These are phyloP conservation scores for Ephemerocybe angulata DNA, from an alignment of 768 basidiomycete genomes.

Conservation along the genomic window DNA sequence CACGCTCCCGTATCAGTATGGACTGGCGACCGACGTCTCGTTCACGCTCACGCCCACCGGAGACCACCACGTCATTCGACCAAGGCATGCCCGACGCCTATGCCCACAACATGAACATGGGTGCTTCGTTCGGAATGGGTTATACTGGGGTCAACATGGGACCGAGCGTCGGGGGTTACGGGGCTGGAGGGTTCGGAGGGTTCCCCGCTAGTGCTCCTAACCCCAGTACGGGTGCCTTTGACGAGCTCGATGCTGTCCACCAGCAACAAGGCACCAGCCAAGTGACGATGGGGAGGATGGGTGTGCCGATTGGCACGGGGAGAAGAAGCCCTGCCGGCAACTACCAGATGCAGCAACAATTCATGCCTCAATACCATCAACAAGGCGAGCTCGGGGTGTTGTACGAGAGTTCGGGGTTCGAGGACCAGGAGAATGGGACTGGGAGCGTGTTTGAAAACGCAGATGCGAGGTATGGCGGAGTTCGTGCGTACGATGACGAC, in stretches of 20 bases:
- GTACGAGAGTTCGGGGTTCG: not conserved
- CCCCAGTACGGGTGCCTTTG: not conserved
- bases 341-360: conserved; percentile 2
- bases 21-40: conserved; percentile 83
- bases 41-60: conserved; percentile 73
- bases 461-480: not conserved
- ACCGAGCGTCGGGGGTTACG: not conserved
- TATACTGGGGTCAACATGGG: not conserved
- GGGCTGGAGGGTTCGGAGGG: not conserved
- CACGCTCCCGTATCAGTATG: conserved; percentile 86
- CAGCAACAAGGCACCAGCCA: not conserved
- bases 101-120: not conserved
- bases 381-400: not conserved
- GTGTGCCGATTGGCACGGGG: not conserved
- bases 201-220: not conserved
- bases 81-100: conserved; percentile 23
- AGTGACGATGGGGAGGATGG: not conserved
- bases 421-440: not conserved
- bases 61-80: conserved; percentile 46
- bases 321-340: not conserved
- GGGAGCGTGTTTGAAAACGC: conserved; percentile 4
- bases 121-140: not conserved
- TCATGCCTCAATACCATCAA: not conserved
- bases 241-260: not conserved
- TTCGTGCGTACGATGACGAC: conserved; percentile 16